Conservation (phyloP, 1,284 basidiomycete species). For the Marasmius fiardii region DNA sequence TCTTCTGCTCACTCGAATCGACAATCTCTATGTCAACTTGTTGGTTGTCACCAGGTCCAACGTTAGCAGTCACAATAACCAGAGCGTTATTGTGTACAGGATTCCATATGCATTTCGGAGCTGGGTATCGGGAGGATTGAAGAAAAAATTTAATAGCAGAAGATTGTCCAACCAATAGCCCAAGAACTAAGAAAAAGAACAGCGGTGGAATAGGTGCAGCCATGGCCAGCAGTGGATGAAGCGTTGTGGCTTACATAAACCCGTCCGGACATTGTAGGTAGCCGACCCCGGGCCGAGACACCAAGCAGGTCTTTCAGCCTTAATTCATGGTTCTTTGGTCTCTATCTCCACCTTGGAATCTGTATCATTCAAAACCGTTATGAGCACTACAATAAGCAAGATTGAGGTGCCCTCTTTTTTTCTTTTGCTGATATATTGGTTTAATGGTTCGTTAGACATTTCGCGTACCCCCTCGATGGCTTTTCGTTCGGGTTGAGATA, state of each 20-base stretch:
- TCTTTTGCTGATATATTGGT: neutral
- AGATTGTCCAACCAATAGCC: slow-evolving; percentile 35
- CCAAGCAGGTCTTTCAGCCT: too few relatives aligned
- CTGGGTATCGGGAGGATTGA: slow-evolving; percentile 64
- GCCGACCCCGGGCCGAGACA: too few relatives aligned
- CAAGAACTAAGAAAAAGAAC: slow-evolving; percentile 22
- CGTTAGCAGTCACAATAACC: slow-evolving; percentile 93
- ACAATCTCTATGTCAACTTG: slow-evolving; percentile 92
- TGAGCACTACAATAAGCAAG: slow-evolving; percentile 8
- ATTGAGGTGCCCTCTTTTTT: slow-evolving; percentile 8
- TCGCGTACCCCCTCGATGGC: slow-evolving; percentile 72
- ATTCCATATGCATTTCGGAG: slow-evolving; percentile 90
- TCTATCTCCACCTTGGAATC: too few relatives aligned
- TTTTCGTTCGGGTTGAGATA: slow-evolving; percentile 74
- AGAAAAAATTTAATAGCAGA: slow-evolving; percentile 84
- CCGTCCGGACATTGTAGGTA: neutral
- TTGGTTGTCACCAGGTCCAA: slow-evolving; percentile 69
- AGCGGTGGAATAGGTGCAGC: slow-evolving; percentile 9
- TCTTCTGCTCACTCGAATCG: slow-evolving; percentile 84
- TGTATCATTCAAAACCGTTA: too few relatives aligned
- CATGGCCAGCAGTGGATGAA: neutral
- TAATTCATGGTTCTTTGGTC: too few relatives aligned
- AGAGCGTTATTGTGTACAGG: slow-evolving; percentile 82
- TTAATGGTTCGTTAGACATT: slow-evolving; percentile 41
- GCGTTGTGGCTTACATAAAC: neutral